Evolutionary conservation across 2,329 filamentous ascomycete species (phyloP).

Genomic region (Gaeumannomyces sp.): DNA sequence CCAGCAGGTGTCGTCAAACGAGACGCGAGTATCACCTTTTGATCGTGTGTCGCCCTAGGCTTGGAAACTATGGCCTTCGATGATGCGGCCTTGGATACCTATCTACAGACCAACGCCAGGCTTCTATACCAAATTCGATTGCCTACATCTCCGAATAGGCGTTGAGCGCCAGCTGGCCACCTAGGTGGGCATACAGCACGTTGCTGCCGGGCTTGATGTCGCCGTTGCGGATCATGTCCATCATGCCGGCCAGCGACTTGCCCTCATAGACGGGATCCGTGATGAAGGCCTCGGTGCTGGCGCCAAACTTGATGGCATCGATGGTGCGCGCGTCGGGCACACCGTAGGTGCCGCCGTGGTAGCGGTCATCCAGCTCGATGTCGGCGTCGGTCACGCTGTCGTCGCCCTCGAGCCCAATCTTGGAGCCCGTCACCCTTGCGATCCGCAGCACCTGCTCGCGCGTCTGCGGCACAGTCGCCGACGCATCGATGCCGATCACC

Average conservation of each 20-base stretch:
- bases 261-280: conserved; percentile 73
- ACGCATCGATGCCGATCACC: conserved; percentile 63
- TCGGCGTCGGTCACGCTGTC: conserved; percentile 59
- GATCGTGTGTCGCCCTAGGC: not conserved
- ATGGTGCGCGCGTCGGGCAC: conserved; percentile 59
- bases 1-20: not conserved
- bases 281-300: conserved; percentile 63
- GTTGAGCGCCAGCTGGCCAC: conserved; percentile 64
- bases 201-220: conserved; percentile 55
- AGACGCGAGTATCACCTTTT: not conserved
- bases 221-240: conserved; percentile 58
- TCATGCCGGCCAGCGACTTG: conserved; percentile 67
- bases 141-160: conserved; percentile 48
- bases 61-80: not conserved
- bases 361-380: conserved; percentile 56
- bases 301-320: conserved; percentile 63
- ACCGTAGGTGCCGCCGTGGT: conserved; percentile 63
- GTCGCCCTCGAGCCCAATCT: conserved; percentile 55
- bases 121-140: not conserved
- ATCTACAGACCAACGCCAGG: too few relatives aligned
- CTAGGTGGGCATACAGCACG: conserved; percentile 65
- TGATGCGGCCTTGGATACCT: not conserved
- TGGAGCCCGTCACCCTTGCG: conserved; percentile 54
- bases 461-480: conserved; percentile 54
- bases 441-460: conserved; percentile 61